Base-by-base conservation (phyloP, 345 rosid species). In the Eucalyptus polybractea region DNA sequence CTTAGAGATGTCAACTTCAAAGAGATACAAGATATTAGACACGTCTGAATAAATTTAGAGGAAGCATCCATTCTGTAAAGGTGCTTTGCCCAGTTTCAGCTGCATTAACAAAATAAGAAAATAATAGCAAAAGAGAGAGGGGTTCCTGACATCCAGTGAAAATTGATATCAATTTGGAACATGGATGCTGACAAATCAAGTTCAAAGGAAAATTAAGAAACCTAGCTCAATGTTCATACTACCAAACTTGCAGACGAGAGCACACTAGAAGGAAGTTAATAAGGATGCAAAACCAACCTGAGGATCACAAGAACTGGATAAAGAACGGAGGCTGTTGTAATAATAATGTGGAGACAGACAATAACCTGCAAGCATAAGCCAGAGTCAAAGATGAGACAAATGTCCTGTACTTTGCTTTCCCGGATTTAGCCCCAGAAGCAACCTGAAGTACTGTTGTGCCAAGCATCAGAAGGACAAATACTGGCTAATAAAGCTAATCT, bases 291-390 rank as follows among this genome's bases (percentile, higher is more conserved):
- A 60, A 91, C 91, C 91, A 80, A 97, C 99, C 98, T 93, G 92
- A 98, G 95, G 58, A 96, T 98, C 89, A 98, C 98, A 29, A 92
- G 89, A 86, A 97, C 96, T 29, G 99, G 99, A 93, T 95, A 98
- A 50, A 96, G 87, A 89, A 97, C 91, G 89, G 96, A 92, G 29
- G 93, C 91, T 60, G 95, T 91, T 65, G 98, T 94, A 90, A 96
- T 97, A 92, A 96, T 62, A 86, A 96, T 62, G 91, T 98, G 99
- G 92, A 93, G 93, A 89, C 90, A 50, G 90, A 96, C 92, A 89
- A 86, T 95, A 80, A 93, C 94, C 99, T 98, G 96, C 91, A 93
- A 86, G 19, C 89, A 67, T 15, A 88, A 81, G 90, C 89, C 50
- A 76, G 65, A 89, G 88, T 91, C 87, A 89, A 86, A 19, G 44